Percentiles rank a stretch among this genome's conserved stretches.
These are phyloP conservation scores for Elsinoe necatrix DNA, from an alignment of 2,329 filamentous ascomycete genomes.

Conservation along the genomic window DNA sequence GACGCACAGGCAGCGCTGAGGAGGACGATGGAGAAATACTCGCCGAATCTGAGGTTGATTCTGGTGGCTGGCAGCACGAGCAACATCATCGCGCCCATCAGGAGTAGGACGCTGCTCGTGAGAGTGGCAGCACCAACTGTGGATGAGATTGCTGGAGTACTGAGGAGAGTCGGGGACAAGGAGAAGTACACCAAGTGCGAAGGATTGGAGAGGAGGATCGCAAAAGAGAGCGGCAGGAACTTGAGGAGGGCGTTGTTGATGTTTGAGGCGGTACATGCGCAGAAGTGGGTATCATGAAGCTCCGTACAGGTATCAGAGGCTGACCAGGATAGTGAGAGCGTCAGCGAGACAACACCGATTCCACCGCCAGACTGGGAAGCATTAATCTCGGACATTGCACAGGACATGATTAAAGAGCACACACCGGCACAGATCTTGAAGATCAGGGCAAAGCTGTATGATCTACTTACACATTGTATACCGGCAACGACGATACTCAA, in stretches of 20 bases:
- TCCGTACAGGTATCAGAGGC: slow-evolving; percentile 16
- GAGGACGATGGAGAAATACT: slow-evolving; percentile 99
- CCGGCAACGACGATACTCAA: slow-evolving; percentile 90
- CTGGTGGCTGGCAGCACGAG: slow-evolving; percentile 91
- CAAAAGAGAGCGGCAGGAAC: slow-evolving; percentile 83
- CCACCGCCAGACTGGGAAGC: slow-evolving; percentile 97
- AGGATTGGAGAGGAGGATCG: slow-evolving; percentile 74
- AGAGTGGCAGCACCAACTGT: slow-evolving; percentile 84
- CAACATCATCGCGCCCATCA: slow-evolving; percentile 98
- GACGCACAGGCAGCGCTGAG: slow-evolving; percentile 93
- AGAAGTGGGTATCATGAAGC: slow-evolving; percentile 62
- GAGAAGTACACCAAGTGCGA: slow-evolving; percentile 75
- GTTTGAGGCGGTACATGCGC: slow-evolving; percentile 94
- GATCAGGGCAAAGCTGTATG: slow-evolving; percentile 90
- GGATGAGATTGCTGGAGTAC: slow-evolving; percentile 70
- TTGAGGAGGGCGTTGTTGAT: slow-evolving; percentile 83
- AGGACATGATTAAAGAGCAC: slow-evolving; percentile 86
- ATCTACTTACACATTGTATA: slow-evolving; percentile 93
- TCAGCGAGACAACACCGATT: slow-evolving; percentile 78
- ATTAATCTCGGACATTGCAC: slow-evolving; percentile 78
- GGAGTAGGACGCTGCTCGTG: slow-evolving; percentile 82
- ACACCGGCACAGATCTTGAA: slow-evolving; percentile 81
- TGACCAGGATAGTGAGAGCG: slow-evolving; percentile 62
- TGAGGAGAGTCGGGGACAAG: slow-evolving; percentile 62
- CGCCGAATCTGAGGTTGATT: slow-evolving; percentile 84